Evolutionary conservation across 495 filamentous ascomycete species (phyloP), one percentile per base, ranked within the genome.

Genomic region (Penicillium arizonense): DNA sequence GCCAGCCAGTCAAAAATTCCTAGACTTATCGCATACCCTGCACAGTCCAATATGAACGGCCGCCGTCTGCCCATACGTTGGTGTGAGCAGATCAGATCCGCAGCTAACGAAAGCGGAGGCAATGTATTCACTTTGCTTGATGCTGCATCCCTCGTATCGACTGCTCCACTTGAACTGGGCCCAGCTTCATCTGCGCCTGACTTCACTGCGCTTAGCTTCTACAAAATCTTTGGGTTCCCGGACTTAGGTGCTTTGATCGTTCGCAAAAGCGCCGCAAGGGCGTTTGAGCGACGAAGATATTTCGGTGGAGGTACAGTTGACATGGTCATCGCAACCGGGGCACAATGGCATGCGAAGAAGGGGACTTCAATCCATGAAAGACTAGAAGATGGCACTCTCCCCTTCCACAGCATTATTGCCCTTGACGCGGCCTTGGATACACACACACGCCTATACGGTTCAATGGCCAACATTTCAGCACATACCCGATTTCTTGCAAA

Each of bases 291-390:
- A 21, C 82, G 90, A 38, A 80, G 71, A 57, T 97, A 93, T 61
- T 97, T 97, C 65, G 93, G 93, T 2, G 93, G 93, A n/a, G 93
- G 93, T 5, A 97, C 93, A 1, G 92, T 96, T 1, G 91, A 96
- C 56, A 87, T 94, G 80, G 82, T 87, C 10, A 34, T 73, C 18
- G 70, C 70, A 3, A 26, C 48, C 5, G 65, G 57, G 9, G 47
- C 38, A 20, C 58, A 68, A 50, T 95, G 88, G 86, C 86, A 93
- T 74, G 85, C 82, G 1, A 79, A 82, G 45, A 94, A 93, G 61
- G 71, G 74, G 20, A 76, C 83, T 6, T 79, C 79, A n/a, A 74
- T 93, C 0, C 90, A 96, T 63, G 88, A 90, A 26, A 77, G 77
- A 20, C 76, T 97, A 6, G 93, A 97, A 64, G 91, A 97, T 71